Evolutionary conservation across 441 rosid genomes (phyloP), one percentile per base, ranked within the genome.

Genomic region (Flueggea neowawraea): DNA sequence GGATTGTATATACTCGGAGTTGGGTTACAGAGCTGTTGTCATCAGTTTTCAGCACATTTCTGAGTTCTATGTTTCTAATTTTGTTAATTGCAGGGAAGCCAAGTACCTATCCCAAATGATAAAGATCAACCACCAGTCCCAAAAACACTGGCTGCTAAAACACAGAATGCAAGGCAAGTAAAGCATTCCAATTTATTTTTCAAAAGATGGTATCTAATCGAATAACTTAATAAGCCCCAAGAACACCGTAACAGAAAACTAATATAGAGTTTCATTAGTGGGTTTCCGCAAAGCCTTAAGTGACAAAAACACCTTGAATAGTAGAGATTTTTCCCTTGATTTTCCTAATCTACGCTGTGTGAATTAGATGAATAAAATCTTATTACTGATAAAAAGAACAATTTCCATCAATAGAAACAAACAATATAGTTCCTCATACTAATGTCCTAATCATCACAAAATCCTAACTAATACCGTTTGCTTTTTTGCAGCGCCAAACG

Each of bases 81-180:
- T 3, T 16, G 10, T 28, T 2, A 16, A 55, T 2, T 55, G 12
- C 71, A 88, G 98, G 87, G 68, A 50, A 87, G 78, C 73, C 75
- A 64, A 66, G 80, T 88, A 47, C 86, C 86, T 0, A 50, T 81
- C 60, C 69, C 82, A 65, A 68, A 47, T 44, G 96, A 86, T 70
- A 84, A 86, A 60, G 75, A 69, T 54, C 83, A 63, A 62, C 75
- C n/a, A n/a, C n/a, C n/a, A n/a, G n/a, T 61, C 17, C 78, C 55
- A 33, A 75, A 79, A 66, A 33, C 22, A 57, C 49, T 51, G 49
- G 54, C 59, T n/a, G 64, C 17, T 47, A 79, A 73, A 67, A 73
- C 81, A 16, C 69, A 69, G 70, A 6, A 77, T 10, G 56, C 52
- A 62, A 78, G 85, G 97, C 77, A 77, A 63, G 74, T 43, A 7